Conservation (phyloP, 306 rosid species). For the Echinosophora koreensis region DNA sequence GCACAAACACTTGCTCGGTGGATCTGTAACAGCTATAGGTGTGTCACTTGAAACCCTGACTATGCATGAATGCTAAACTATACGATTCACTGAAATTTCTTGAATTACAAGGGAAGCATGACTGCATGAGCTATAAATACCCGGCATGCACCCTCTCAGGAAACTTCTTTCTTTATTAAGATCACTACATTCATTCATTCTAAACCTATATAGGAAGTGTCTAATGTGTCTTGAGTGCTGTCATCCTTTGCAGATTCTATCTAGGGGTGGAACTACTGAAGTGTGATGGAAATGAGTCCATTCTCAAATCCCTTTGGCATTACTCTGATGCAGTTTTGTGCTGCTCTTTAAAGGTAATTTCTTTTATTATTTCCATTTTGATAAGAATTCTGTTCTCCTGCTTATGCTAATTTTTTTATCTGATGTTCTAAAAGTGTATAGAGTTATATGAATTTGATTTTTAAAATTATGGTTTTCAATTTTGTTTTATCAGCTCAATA, state of each 20-base stretch:
- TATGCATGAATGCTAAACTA: neutral
- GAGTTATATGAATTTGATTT: neutral
- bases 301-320: constrained; percentile 95
- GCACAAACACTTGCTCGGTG: constrained; percentile 89
- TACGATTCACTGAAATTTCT: constrained; percentile 3
- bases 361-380: constrained; percentile 9
- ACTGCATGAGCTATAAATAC: neutral
- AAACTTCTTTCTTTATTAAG: neutral
- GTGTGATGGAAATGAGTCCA: constrained; percentile 77
- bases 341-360: constrained; percentile 84
- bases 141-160: neutral
- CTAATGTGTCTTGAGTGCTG: neutral
- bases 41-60: constrained; percentile 29
- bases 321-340: constrained; percentile 92
- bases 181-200: neutral
- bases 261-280: constrained; percentile 88
- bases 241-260: constrained; percentile 73
- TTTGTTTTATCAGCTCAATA: neutral
- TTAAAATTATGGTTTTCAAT: neutral
- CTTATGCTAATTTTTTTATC: neutral
- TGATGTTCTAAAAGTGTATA: neutral
- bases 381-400: constrained; percentile 1
- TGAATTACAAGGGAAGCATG: neutral
- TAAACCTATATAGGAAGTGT: neutral
- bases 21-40: constrained; percentile 91